Conservation (phyloP, 2,329 filamentous ascomycete species). For the Metarhizium guizhouense region DNA sequence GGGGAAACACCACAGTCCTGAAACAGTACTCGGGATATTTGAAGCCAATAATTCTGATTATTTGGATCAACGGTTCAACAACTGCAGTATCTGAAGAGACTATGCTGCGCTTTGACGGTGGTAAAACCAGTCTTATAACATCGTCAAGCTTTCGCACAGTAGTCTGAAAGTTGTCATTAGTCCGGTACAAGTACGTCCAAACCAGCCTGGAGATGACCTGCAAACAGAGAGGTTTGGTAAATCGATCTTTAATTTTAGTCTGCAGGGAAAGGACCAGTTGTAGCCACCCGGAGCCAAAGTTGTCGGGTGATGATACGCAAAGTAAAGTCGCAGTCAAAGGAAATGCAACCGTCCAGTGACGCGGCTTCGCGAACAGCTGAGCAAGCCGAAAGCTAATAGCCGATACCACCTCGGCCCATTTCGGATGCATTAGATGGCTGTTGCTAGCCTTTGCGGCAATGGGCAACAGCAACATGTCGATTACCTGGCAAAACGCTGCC, state of each 20-base stretch:
- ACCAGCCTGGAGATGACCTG: slow-evolving; percentile 84
- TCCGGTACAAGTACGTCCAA: slow-evolving; percentile 91
- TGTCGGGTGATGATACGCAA: slow-evolving; percentile 79
- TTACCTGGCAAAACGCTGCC: slow-evolving; percentile 85
- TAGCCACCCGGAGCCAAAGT: slow-evolving; percentile 79
- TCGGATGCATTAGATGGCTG: slow-evolving; percentile 68
- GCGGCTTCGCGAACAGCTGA: slow-evolving; percentile 82
- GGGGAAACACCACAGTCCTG: slow-evolving; percentile 81
- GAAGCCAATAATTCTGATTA: slow-evolving; percentile 90
- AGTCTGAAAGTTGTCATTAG: slow-evolving; percentile 58
- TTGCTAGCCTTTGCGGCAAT: slow-evolving; percentile 72
- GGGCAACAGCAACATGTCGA: slow-evolving; percentile 78
- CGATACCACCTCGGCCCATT: slow-evolving; percentile 80
- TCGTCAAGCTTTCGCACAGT: slow-evolving; percentile 80
- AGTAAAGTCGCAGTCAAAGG: slow-evolving; percentile 80
- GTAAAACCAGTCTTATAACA: slow-evolving; percentile 74
- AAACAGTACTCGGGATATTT: slow-evolving; percentile 93
- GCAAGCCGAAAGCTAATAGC: slow-evolving; percentile 69
- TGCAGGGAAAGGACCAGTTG: slow-evolving; percentile 70
- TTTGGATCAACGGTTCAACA: slow-evolving; percentile 82
- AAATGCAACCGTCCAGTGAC: slow-evolving; percentile 85
- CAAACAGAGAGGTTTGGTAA: slow-evolving; percentile 68
- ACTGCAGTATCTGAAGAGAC: slow-evolving; percentile 77
- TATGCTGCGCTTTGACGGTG: slow-evolving; percentile 69
- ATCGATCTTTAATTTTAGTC: slow-evolving; percentile 74